Base-by-base conservation (phyloP, 208 protist species). In the Porcisia hertigi region DNA sequence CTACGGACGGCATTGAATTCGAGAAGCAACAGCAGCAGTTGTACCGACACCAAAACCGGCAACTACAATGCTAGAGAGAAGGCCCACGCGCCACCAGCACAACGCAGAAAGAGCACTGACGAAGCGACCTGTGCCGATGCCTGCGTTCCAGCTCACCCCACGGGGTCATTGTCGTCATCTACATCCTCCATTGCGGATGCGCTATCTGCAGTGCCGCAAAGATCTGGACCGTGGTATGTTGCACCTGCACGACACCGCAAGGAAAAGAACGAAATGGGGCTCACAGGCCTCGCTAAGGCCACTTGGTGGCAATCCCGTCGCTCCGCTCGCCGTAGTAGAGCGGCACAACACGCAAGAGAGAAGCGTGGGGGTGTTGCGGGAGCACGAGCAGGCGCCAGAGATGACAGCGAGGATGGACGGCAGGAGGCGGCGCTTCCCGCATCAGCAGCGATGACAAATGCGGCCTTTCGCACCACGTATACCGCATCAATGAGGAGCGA, bases 191-290 rank as follows among this genome's bases (percentile, higher is more conserved):
- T 64, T 41, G 18, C 70, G 23, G 69, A 53, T 2, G 34, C 53
- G 9, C 30, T 66, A 47, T 65, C 45, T 1, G 52, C 45, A 0
- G 55, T 59, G 41, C 76, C 76, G 39, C 69, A 71, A 8, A 71
- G 43, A 7, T 11, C 64, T 3, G 77, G 77, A 11, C 77, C 77
- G 55, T 82, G 77, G 77, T 82, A 82, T 58, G 72, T 72, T 12
- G 53, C 57, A n/a, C 72, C 71, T 41, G 66, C 71, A 9, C 65
- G 45, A 23, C 57, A 58, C 3, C 16, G 16, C 52, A 72, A 57
- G 63, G 47, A 69, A 52, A 20, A 11, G 12, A 52, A 39, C 53
- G 54, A 64, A 2, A 30, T 39, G 30, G 16, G 39, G 34, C 20
- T 34, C 18, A n/a, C n/a, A 18, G 20, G 7, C 34, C 69, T 49